Evolutionary conservation across 2,329 filamentous ascomycete species (phyloP).

Genomic region (Trichoderma cornu-damae): DNA sequence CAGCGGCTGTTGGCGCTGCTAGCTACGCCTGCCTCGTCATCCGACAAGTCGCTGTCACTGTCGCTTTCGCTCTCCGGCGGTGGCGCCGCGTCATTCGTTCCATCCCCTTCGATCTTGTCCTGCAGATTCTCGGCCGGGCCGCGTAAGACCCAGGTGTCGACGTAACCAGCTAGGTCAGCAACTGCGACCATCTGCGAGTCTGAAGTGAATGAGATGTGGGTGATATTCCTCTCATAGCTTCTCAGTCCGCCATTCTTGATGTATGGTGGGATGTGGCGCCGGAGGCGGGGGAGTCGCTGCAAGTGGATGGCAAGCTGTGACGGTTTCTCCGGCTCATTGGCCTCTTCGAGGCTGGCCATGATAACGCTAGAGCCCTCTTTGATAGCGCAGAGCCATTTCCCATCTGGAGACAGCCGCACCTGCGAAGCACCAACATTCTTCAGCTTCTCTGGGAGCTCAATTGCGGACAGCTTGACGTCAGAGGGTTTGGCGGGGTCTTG

Average conservation of each 20-base stretch:
- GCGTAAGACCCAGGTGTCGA: slow-evolving; percentile 79
- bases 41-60: slow-evolving; percentile 37
- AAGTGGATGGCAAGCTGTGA: slow-evolving; percentile 31
- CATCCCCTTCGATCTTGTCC: slow-evolving; percentile 32
- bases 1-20: slow-evolving; percentile 52
- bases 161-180: slow-evolving; percentile 74
- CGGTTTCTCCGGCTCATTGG: slow-evolving; percentile 20
- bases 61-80: slow-evolving; percentile 33
- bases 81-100: slow-evolving; percentile 32
- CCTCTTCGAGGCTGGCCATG: slow-evolving; percentile 35
- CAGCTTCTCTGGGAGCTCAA: slow-evolving; percentile 57
- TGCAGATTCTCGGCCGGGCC: slow-evolving; percentile 30
- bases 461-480: slow-evolving; percentile 64
- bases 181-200: slow-evolving; percentile 75
- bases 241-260: slow-evolving; percentile 61
- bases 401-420: slow-evolving; percentile 64
- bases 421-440: slow-evolving; percentile 60
- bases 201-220: slow-evolving; percentile 69
- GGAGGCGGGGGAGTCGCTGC: slow-evolving; percentile 49
- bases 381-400: slow-evolving; percentile 62
- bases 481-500: slow-evolving; percentile 46
- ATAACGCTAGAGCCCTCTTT: slow-evolving; percentile 56
- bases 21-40: slow-evolving; percentile 42
- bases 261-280: slow-evolving; percentile 50
- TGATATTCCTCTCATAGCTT: slow-evolving; percentile 71